phyloP scores from a whole-genome alignment of 768 basidiomycete genomes.

The Pulveroboletus sp. region DNA sequence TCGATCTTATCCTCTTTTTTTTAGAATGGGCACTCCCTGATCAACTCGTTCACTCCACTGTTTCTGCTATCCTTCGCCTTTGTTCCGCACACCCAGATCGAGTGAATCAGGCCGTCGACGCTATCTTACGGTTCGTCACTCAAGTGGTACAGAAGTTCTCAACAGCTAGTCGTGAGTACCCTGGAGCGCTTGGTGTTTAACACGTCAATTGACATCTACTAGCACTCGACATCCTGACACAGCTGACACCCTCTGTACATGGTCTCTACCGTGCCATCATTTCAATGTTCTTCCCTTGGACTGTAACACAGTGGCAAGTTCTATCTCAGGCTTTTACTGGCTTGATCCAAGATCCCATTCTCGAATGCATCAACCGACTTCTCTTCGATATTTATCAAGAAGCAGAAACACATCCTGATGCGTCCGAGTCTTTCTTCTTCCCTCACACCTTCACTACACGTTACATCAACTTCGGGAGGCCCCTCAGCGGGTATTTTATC shows the following conservation, averaged over 20 bases:
- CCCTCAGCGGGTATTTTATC: conserved; percentile 83
- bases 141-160: conserved; percentile 56
- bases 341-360: conserved; percentile 62
- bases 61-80: conserved; percentile 71
- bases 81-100: conserved; percentile 52
- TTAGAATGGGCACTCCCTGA: conserved; percentile 88
- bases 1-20: not conserved
- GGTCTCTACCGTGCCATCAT: conserved; percentile 85
- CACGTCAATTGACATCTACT: not conserved
- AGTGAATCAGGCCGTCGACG: conserved; percentile 47
- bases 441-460: conserved; percentile 70
- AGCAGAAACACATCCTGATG: conserved; percentile 41
- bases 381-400: conserved; percentile 59
- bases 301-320: conserved; percentile 57
- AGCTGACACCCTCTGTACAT: conserved; percentile 78
- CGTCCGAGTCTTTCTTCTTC: conserved; percentile 42
- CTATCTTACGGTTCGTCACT: conserved; percentile 61
- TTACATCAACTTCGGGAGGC: conserved; percentile 72
- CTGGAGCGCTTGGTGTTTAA: not conserved
- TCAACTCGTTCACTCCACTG: conserved; percentile 76
- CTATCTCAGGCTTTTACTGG: conserved; percentile 52
- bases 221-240: conserved; percentile 75
- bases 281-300: conserved; percentile 77
- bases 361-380: conserved; percentile 73
- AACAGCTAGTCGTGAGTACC: conserved; percentile 49